Base-by-base conservation (phyloP, 352 stramenopile species). In the Phytophthora pistaciae region DNA sequence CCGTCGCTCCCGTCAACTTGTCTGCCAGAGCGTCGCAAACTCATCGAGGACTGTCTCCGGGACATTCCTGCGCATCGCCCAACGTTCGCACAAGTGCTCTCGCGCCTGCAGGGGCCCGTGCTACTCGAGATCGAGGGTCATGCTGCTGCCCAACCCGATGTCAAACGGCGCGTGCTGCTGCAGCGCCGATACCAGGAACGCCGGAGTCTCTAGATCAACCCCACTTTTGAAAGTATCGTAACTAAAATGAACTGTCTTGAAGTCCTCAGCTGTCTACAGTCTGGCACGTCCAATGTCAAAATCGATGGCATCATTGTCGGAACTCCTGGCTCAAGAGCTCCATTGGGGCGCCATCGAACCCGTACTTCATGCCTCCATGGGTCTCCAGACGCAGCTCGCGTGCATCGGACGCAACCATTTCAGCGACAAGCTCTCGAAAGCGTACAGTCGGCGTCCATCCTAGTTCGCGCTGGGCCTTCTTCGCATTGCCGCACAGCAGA, bases 391-490 rank as follows among this genome's bases (percentile, higher is more conserved):
- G 60, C 0, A 88, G 44, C 44, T 83, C 57, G 5, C 68, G 62
- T 0, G 56, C 54, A 68, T 99, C 97, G 14, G 88, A 84, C 40
- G 92, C 79, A 40, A 99, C 93, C 98, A 99, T 99, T 76, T 99
- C 98, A 46, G 91, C 86, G 5, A 99, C 96, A 21, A 99, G 87
- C 29, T 94, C 83, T 49, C 92, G 78, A 77, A 99, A 99, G 21
- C 77, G 83, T 52, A 98, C 97, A 14, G 85, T 93, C 20, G 97
- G 93, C 44, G 87, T 77, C 98, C 98, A 99, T 25, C 88, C 90
- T 27, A 99, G 77, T 58, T 96, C 78, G 2, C 75, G 76, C 44
- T 97, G 90, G 0, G 97, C 98, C 71, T 99, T 99, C 38, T 74
- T 80, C n/a, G 97, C 93, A 62, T 99, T 93, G 16, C 98, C 98